phyloP scores from a whole-genome alignment of 495 filamentous ascomycete genomes.

The Hypomontagnella submonticulosa region DNA sequence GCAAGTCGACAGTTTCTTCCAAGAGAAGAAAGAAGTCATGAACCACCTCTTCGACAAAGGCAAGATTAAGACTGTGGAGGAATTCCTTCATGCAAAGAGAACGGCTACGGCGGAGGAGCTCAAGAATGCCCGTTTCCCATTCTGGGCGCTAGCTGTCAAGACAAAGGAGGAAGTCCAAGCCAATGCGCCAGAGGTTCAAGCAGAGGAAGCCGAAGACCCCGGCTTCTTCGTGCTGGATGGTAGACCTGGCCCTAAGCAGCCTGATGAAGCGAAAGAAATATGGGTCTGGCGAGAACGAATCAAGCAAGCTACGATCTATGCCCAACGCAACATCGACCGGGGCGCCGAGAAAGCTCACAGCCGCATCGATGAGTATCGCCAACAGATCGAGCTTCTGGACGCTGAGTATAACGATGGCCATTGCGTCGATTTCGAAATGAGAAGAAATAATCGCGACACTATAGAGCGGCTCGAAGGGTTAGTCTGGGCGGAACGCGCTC shows the following conservation, averaged over 20 bases:
- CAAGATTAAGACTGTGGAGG: neutral
- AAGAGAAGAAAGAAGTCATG: slow-evolving; percentile 5
- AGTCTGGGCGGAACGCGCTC: slow-evolving; percentile 9
- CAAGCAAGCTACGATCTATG: neutral
- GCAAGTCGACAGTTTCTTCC: slow-evolving; percentile 20
- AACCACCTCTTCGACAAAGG: neutral
- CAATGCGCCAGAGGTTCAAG: neutral
- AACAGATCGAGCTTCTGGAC: neutral
- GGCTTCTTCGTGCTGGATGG: slow-evolving; percentile 12
- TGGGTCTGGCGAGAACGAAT: slow-evolving; percentile 13
- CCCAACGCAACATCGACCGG: neutral
- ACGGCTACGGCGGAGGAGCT: slow-evolving; percentile 4
- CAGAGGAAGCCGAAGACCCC: neutral
- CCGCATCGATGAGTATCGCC: neutral
- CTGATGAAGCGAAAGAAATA: slow-evolving; percentile 3
- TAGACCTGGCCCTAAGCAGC: slow-evolving; percentile 1
- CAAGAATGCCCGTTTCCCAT: slow-evolving; percentile 1
- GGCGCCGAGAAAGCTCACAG: neutral
- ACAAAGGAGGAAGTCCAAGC: neutral
- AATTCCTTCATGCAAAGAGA: slow-evolving; percentile 1
- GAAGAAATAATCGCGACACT: neutral
- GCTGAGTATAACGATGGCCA: neutral
- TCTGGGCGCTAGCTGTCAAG: slow-evolving; percentile 15
- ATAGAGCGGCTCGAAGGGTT: neutral
- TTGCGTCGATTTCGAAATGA: neutral